A percentile compares a stretch with the other conserved stretches of the same genome.
Evolutionary conservation across 371 early-diverging fungal genomes (phyloP).

Genomic region (Blakeslea trispora): DNA sequence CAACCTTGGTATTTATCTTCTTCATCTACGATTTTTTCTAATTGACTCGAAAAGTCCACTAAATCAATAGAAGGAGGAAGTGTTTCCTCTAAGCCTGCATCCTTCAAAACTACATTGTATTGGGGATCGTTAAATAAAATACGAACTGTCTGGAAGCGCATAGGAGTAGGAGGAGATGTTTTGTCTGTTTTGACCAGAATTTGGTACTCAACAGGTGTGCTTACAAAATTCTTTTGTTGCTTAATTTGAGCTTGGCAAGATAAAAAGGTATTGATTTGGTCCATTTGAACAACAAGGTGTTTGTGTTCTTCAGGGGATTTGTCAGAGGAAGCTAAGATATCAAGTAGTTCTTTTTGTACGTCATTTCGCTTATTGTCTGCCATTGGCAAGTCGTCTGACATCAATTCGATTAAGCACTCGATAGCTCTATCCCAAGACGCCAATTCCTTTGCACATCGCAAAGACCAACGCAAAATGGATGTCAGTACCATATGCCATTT

Average conservation of each 20-base stretch:
- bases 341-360: slow-evolving; percentile 48
- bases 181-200: slow-evolving; percentile 32
- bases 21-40: not conserved
- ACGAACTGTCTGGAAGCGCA: slow-evolving; percentile 48
- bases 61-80: slow-evolving; percentile 8
- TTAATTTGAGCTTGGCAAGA: slow-evolving; percentile 55
- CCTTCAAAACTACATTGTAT: slow-evolving; percentile 36
- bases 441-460: slow-evolving; percentile 74
- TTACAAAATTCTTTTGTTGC: slow-evolving; percentile 32
- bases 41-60: slow-evolving; percentile 25
- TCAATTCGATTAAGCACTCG: slow-evolving; percentile 74
- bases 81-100: slow-evolving; percentile 21
- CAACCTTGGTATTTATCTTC: slow-evolving; percentile 34
- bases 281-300: slow-evolving; percentile 63
- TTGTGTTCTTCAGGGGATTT: slow-evolving; percentile 18
- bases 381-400: slow-evolving; percentile 51
- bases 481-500: slow-evolving; percentile 74
- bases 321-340: slow-evolving; percentile 20
- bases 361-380: slow-evolving; percentile 47
- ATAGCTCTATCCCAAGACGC: slow-evolving; percentile 64
- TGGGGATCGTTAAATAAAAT: slow-evolving; percentile 61
- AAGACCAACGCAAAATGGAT: slow-evolving; percentile 66
- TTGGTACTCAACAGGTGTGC: slow-evolving; percentile 38
- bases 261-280: slow-evolving; percentile 68
- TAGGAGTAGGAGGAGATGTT: slow-evolving; percentile 39